Base-by-base conservation (phyloP, 768 basidiomycete species). In the Lactarius sp. region DNA sequence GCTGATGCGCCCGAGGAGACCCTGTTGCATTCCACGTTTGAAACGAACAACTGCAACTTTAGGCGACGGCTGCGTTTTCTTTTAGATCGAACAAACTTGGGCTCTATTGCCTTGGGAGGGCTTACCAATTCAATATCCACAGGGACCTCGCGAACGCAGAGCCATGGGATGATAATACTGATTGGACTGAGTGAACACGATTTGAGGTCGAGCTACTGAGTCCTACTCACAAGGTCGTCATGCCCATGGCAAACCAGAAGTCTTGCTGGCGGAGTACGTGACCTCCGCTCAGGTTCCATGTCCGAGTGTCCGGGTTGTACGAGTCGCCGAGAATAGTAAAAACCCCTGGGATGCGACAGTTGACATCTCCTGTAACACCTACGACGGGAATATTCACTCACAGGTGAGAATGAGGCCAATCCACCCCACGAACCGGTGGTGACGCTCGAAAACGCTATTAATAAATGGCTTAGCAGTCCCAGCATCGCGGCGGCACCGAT, bases 361-460 rank as follows among this genome's bases (percentile, higher is more conserved):
- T 52, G 65, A 61, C 37, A 64, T 50, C 31, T 41, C 47, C 27
- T 27, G 22, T 31, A 31, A n/a, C 16, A n/a, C 12, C n/a, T 34
- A 27, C 13, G 10, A 18, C 58, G n/a, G 56, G 16, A 12, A 56
- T 22, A 6, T 36, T 44, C 42, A 44, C 56, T 64, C 46, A 69
- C 60, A 72, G n/a, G 53, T 64, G 51, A 60, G 37, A 12, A 73
- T 52, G 59, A 77, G 71, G 34, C 71, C 73, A 58, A 73, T 70
- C 78, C 78, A 79, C 9, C 78, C 78, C 49, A 78, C 72, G 68
- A 78, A 78, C 10, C 78, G 76, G 65, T 79, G 78, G 61, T 78
- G 72, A 39, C 78, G 68, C 61, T 79, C 78, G 66, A 79, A 79
- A 31, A 77, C 70, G 60, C 77, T 78, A 64, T 46, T 36, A 33